Evolutionary conservation across 805 yeast species (phyloP), one percentile per base, ranked within the genome.

Genomic region (Suhomyces prunicola): DNA sequence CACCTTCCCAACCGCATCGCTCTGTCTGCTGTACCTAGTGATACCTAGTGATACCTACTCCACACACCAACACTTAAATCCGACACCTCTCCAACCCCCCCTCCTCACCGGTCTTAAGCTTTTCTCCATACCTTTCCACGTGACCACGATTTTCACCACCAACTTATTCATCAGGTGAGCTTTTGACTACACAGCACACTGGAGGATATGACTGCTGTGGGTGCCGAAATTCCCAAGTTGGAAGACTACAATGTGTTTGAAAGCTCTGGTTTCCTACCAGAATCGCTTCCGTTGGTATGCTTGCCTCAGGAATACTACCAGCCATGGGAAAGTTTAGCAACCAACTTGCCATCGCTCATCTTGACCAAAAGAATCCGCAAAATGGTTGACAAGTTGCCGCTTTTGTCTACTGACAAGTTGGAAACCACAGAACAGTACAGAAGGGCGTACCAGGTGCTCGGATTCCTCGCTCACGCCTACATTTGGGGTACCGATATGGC

Each of bases 401-500:
- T 77, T 2, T 74, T 93, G 44, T 65, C 79, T 2, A 78, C 82
- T 1, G 76, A 73, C 7, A 66, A 76, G 5, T 71, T 87, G 35
- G 54, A 53, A 0, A 63, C 75, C 5, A 78, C 72, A 41, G 73
- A 74, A 9, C 86, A 89, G 58, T 77, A 78, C 64, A 80, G 96
- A 65, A 78, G 97, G 60, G 97, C 97, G 0, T 88, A 88, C 68
- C 84, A 88, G 15, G 73, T 90, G 2, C 74, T 92, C 27, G 86
- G 93, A 10, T 92, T 91, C 62, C 68, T 93, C 45, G 80, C 90
- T 2, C 97, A 92, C 68, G 96, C 94, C 1, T 92, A 92, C 65
- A 85, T 92, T 23, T 92, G 98, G 98, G 87, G 90, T 1, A 82
- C 82, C 19, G 83, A 82, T 51, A 66, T 68, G 46, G 87, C 96